A percentile compares a stretch with the other conserved stretches of the same genome.
Evolutionary conservation across 805 yeast species (phyloP).

Genomic region (Cyberlindnera samutprakarnensis): DNA sequence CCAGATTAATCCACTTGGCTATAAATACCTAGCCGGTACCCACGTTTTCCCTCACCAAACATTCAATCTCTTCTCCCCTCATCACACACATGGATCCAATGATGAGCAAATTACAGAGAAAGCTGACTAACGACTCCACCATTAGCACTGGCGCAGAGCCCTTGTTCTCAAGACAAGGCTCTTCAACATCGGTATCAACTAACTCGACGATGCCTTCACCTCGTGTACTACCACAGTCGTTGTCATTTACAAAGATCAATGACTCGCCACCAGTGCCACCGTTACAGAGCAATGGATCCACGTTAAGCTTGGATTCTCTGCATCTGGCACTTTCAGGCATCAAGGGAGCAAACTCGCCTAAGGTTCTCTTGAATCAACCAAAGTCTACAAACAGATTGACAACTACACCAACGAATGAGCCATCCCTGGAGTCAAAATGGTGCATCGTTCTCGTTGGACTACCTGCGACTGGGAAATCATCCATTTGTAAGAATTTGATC

Average conservation of each 20-base stretch:
- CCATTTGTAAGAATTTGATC: conserved; percentile 58
- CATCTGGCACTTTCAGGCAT: conserved; percentile 9
- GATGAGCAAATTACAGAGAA: conserved; percentile 11
- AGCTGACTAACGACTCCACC: conserved; percentile 18
- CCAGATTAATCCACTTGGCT: too few species aligned
- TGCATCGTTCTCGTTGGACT: conserved; percentile 68
- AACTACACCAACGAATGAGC: conserved; percentile 22
- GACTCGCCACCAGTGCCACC: too few species aligned
- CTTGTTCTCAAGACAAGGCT: conserved; percentile 19
- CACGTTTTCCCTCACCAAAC: neutral
- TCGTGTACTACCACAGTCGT: conserved; percentile 7
- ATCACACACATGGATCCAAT: conserved; percentile 4
- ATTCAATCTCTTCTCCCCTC: neutral
- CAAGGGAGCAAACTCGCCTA: neutral
- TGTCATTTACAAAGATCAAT: conserved; percentile 17
- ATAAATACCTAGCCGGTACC: too few species aligned
- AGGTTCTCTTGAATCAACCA: conserved; percentile 14
- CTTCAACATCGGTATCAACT: conserved; percentile 19
- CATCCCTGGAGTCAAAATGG: conserved; percentile 33
- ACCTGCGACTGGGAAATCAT: conserved; percentile 74
- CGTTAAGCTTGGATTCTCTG: conserved; percentile 10
- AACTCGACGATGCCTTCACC: conserved; percentile 5
- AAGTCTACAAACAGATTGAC: conserved; percentile 17
- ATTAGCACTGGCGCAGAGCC: conserved; percentile 5
- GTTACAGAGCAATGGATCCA: neutral